Evolutionary conservation across 306 rosid genomes (phyloP).

Genomic region (Casuarina glauca): DNA sequence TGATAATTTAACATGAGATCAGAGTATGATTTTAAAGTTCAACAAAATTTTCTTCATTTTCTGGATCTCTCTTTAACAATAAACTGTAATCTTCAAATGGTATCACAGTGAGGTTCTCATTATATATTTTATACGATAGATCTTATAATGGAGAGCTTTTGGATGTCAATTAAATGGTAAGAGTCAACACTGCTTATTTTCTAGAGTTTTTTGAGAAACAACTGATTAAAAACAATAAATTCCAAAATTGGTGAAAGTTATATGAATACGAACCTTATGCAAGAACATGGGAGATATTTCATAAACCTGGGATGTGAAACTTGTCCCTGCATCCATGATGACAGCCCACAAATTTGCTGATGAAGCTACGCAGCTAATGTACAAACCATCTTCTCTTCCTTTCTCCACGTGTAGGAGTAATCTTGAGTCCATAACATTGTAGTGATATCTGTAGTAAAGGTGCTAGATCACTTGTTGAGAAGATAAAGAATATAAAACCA

Average conservation of each 20-base stretch:
- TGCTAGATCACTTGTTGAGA: constrained; percentile 21
- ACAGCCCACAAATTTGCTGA: constrained; percentile 43
- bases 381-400: constrained; percentile 93
- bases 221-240: background rate
- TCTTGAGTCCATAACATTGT: constrained; percentile 84
- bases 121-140: too few relatives aligned
- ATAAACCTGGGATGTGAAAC: constrained; percentile 39
- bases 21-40: too few relatives aligned
- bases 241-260: constrained; percentile 8
- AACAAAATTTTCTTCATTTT: too few relatives aligned
- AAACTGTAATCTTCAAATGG: too few relatives aligned
- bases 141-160: too few relatives aligned
- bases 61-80: too few relatives aligned
- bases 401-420: constrained; percentile 84
- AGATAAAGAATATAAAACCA: constrained; percentile 25
- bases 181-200: too few relatives aligned
- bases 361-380: constrained; percentile 72
- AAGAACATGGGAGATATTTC: constrained; percentile 41
- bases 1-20: too few relatives aligned
- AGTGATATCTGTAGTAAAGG: constrained; percentile 68
- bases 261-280: constrained; percentile 37
- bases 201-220: too few relatives aligned
- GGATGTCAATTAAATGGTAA: too few relatives aligned
- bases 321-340: constrained; percentile 50
- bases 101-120: too few relatives aligned